Evolutionary conservation across 2,329 filamentous ascomycete species (phyloP), one percentile per base, ranked within the genome.

Genomic region (Cercospora sp.): DNA sequence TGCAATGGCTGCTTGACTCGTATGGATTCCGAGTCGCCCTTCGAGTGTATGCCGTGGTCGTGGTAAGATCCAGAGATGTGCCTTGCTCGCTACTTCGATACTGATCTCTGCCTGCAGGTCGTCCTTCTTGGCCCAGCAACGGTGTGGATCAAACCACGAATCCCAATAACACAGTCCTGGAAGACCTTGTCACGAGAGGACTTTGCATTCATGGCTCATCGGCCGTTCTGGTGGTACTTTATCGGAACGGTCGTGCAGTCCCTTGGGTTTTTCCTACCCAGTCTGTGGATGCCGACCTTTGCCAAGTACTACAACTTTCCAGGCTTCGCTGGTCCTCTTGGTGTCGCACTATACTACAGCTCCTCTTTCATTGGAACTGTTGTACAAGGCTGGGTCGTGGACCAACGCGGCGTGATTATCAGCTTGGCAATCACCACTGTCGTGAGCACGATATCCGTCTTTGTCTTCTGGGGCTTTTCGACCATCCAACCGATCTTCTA

Each of bases 401-500:
- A 83, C 69, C 76, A 75, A 33, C 78, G 76, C 62, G 75, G 80
- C 64, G 77, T 81, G n/a, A 78, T 78, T 1, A 78, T 76, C 9
- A 79, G 76, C 39, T 75, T 82, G 9, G 66, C 79, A 5, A 72
- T 81, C 16, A 78, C 78, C 10, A 78, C 79, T 0, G 55, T 80
- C 16, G 78, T 78, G 16, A 78, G 77, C 18, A 72, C 77, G 2
- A 45, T 78, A 4, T 73, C 77, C 3, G 77, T 80, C 5, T 81
- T 83, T 69, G 70, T 83, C 18, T 75, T 85, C 30, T 84, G 83
- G 77, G 82, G 82, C 13, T 70, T 83, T 0, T 78, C 81, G 1
- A 83, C 81, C 9, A 79, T 75, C 20, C 67, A 82, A 39, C 67
- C 79, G n/a, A 74, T 77, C 66, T 71, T 83, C 0, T 82, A 81